These are phyloP conservation scores for Yamadazyma spencermartinsiae DNA, from an alignment of 1,139 yeast genomes.

Conservation along the genomic window DNA sequence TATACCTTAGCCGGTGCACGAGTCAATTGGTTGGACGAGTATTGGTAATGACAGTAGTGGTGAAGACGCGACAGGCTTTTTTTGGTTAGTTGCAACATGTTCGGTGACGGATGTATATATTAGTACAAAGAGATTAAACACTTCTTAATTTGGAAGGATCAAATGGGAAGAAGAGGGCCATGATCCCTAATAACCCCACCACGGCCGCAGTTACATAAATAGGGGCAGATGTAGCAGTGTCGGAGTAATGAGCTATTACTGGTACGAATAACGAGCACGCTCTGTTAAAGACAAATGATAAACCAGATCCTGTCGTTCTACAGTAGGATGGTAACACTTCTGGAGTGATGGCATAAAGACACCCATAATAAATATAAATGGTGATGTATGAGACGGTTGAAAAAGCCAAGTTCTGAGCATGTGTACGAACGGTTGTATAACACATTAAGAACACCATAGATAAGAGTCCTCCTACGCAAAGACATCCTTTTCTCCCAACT, in stretches of 20 bases:
- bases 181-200: slow-evolving; percentile 43
- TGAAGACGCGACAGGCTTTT: no score
- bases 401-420: slow-evolving; percentile 53
- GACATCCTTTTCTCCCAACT: slow-evolving; percentile 56
- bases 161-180: slow-evolving; percentile 47
- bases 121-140: slow-evolving; percentile 11
- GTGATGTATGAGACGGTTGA: slow-evolving; percentile 51
- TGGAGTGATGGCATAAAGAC: slow-evolving; percentile 58
- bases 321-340: slow-evolving; percentile 58
- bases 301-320: slow-evolving; percentile 56
- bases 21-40: no score
- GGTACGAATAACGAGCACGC: slow-evolving; percentile 52
- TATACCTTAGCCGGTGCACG: no score
- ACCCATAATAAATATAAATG: slow-evolving; percentile 54
- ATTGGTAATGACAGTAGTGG: no score
- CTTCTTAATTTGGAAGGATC: slow-evolving; percentile 39
- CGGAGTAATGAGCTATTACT: slow-evolving; percentile 49
- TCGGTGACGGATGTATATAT: no score
- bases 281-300: slow-evolving; percentile 49
- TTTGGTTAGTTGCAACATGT: no score
- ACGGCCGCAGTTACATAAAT: slow-evolving; percentile 62
- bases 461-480: slow-evolving; percentile 52
- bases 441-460: slow-evolving; percentile 59
- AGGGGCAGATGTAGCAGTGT: slow-evolving; percentile 46
- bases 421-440: slow-evolving; percentile 53